These are phyloP conservation scores for Mortierella alpina DNA, from an alignment of 192 early-diverging fungal species.

Conservation along the genomic window DNA sequence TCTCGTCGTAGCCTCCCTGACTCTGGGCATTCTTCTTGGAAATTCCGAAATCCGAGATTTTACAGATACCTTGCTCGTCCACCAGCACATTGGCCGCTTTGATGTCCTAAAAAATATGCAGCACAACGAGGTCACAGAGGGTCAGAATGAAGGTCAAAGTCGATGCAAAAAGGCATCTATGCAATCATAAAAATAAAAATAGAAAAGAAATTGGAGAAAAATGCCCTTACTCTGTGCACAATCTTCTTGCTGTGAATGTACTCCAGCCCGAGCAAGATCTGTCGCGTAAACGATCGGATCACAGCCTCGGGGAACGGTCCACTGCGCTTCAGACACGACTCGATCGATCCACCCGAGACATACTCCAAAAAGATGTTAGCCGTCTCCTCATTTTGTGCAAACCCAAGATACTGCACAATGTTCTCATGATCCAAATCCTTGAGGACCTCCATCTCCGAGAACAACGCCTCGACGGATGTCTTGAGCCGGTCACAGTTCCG, in stretches of 20 bases:
- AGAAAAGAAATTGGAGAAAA: background rate
- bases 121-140: background rate
- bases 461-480: constrained; percentile 67
- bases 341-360: constrained; percentile 92
- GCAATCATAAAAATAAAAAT: background rate
- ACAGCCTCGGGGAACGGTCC: constrained; percentile 80
- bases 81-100: constrained; percentile 86
- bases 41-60: constrained; percentile 97
- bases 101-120: constrained; percentile 65
- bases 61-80: constrained; percentile 85
- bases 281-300: constrained; percentile 78
- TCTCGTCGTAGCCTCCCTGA: constrained; percentile 40
- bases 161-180: background rate
- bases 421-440: constrained; percentile 87
- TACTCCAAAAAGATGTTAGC: constrained; percentile 98
- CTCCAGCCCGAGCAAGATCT: constrained; percentile 85
- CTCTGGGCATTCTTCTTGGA: constrained; percentile 77
- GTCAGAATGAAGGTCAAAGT: background rate
- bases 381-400: constrained; percentile 66
- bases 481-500: constrained; percentile 54
- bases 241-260: constrained; percentile 86
- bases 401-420: constrained; percentile 94
- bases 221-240: constrained; percentile 70
- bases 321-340: constrained; percentile 77
- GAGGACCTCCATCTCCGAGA: constrained; percentile 79